These are phyloP conservation scores for Umbelopsis sp. DNA, from an alignment of 192 early-diverging fungal genomes.

Conservation along the genomic window DNA sequence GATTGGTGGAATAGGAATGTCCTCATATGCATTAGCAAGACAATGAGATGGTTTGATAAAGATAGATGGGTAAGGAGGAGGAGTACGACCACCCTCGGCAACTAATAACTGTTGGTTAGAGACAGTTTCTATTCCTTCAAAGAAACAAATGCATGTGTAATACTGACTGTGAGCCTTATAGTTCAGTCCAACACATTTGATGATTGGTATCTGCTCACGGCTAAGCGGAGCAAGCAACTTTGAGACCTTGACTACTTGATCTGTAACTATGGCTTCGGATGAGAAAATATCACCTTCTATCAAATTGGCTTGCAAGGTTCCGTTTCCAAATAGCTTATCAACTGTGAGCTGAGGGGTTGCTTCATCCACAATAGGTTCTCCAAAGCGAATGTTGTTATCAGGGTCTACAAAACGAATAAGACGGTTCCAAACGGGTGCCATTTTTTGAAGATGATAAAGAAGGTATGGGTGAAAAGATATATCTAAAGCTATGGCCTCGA, in stretches of 20 bases:
- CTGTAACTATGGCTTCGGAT: constrained; percentile 35
- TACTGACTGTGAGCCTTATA: constrained; percentile 49
- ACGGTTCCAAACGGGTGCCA: constrained; percentile 16
- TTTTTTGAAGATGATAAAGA: neutral
- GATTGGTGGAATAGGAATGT: constrained; percentile 50
- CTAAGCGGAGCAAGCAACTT: constrained; percentile 15
- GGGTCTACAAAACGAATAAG: constrained; percentile 46
- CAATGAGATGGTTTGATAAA: constrained; percentile 56
- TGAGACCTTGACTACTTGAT: constrained; percentile 39
- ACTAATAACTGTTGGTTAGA: constrained; percentile 1
- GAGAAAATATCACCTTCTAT: constrained; percentile 52
- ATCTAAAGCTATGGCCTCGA: too few species aligned
- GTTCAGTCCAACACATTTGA: constrained; percentile 63
- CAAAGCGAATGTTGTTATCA: constrained; percentile 48
- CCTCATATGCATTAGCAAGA: constrained; percentile 44
- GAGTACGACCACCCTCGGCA: constrained; percentile 46
- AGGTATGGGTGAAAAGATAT: too few species aligned
- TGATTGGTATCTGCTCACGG: constrained; percentile 20
- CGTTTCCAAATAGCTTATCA: neutral
- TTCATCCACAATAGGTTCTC: constrained; percentile 41
- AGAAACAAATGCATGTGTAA: too few species aligned
- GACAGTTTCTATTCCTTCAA: too few species aligned
- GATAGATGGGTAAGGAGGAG: constrained; percentile 53
- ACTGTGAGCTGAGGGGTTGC: neutral
- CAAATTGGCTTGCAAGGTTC: constrained; percentile 40